Evolutionary conservation across 371 early-diverging fungal species (phyloP).

Genomic region (Mucor piriformis): DNA sequence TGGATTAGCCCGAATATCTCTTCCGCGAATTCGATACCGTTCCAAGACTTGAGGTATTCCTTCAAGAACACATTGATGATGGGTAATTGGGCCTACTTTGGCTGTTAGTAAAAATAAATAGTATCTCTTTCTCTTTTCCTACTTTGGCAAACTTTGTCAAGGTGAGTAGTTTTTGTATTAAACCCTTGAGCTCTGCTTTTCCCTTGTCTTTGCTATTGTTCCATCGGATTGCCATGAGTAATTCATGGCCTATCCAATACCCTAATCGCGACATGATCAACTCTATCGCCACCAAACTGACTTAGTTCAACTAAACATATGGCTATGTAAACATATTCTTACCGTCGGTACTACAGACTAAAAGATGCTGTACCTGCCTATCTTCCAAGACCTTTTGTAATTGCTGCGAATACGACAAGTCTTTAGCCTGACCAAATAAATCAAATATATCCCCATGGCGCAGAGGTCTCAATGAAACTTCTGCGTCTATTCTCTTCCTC

Average conservation of each 20-base stretch:
- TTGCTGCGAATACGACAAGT: slow-evolving; percentile 48
- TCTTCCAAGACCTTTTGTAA: slow-evolving; percentile 48
- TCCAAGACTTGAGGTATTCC: slow-evolving; percentile 52
- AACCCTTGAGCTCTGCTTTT: slow-evolving; percentile 30
- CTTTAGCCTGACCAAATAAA: slow-evolving; percentile 42
- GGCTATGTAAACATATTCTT: too few relatives aligned
- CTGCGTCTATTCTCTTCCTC: neutral
- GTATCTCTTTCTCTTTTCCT: slow-evolving; percentile 7
- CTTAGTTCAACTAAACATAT: too few relatives aligned
- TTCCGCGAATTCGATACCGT: slow-evolving; percentile 50
- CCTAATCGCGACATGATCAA: slow-evolving; percentile 46
- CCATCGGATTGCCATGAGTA: slow-evolving; percentile 48
- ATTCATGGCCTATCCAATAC: slow-evolving; percentile 48
- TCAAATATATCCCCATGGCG: slow-evolving; percentile 10
- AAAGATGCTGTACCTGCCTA: slow-evolving; percentile 51
- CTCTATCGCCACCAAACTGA: too few relatives aligned
- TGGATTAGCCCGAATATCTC: slow-evolving; percentile 55
- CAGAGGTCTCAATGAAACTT: neutral
- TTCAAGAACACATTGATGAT: slow-evolving; percentile 50
- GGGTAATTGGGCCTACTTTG: slow-evolving; percentile 58
- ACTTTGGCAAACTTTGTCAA: slow-evolving; percentile 53
- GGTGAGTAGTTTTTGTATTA: slow-evolving; percentile 38
- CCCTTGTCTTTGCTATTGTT: slow-evolving; percentile 34
- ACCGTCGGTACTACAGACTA: slow-evolving; percentile 40
- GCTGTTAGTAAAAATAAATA: neutral